phyloP scores from a whole-genome alignment of 495 filamentous ascomycete genomes.

The Podospora sp. region DNA sequence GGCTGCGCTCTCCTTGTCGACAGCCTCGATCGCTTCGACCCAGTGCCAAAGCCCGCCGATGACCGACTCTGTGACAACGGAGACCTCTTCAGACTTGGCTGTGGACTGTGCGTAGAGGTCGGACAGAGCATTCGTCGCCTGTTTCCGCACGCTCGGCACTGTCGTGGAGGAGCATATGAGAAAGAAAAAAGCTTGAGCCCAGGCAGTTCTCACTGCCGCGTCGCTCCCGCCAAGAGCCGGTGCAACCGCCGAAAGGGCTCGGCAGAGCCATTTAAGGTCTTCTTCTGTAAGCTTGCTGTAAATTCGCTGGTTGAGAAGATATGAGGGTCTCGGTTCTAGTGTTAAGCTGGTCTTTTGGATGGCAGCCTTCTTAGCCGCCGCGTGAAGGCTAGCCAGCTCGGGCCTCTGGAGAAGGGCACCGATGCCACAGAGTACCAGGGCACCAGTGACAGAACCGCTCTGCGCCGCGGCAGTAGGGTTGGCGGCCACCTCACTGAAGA shows the following conservation, averaged over 20 bases:
- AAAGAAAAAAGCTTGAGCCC: slow-evolving; percentile 83
- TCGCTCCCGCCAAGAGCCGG: slow-evolving; percentile 38
- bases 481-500: slow-evolving; percentile 71
- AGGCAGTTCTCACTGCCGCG: slow-evolving; percentile 53
- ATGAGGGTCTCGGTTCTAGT: slow-evolving; percentile 74
- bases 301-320: slow-evolving; percentile 78
- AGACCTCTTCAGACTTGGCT: slow-evolving; percentile 44
- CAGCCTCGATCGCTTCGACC: slow-evolving; percentile 63
- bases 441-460: slow-evolving; percentile 71
- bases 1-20: slow-evolving; percentile 78
- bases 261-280: slow-evolving; percentile 74
- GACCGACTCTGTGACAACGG: slow-evolving; percentile 58
- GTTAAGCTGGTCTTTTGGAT: slow-evolving; percentile 64
- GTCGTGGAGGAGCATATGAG: slow-evolving; percentile 64
- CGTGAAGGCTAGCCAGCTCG: slow-evolving; percentile 45
- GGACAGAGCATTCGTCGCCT: slow-evolving; percentile 60
- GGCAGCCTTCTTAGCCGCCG: slow-evolving; percentile 58
- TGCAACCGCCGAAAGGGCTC: slow-evolving; percentile 66
- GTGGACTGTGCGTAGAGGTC: slow-evolving; percentile 57
- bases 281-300: slow-evolving; percentile 78
- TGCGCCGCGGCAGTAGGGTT: slow-evolving; percentile 79
- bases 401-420: slow-evolving; percentile 48
- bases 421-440: slow-evolving; percentile 72
- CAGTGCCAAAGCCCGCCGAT: slow-evolving; percentile 81
- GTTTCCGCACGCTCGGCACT: slow-evolving; percentile 59